Conservation (phyloP, 768 basidiomycete genomes). For the Lepiota subincarnata region DNA sequence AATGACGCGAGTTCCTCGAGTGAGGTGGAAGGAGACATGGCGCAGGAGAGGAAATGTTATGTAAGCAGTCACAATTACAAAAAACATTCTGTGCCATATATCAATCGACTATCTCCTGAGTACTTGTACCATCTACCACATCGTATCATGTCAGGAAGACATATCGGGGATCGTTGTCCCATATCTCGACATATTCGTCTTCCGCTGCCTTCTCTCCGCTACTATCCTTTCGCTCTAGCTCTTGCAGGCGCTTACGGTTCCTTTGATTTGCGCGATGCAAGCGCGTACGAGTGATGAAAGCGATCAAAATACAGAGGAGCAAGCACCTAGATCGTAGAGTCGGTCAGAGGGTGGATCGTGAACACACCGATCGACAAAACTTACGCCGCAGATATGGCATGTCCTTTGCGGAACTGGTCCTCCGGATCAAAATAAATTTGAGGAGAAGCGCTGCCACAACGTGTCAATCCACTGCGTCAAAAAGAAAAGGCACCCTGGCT, state of each 20-base stretch:
- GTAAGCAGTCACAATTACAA: neutral
- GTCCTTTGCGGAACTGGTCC: slow-evolving; percentile 48
- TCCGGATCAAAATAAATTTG: slow-evolving; percentile 54
- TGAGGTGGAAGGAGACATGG: slow-evolving; percentile 45
- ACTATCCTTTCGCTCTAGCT: slow-evolving; percentile 15
- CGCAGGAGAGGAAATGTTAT: neutral
- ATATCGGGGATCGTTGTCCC: slow-evolving; percentile 48
- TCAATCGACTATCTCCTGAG: too few species aligned
- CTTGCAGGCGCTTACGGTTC: slow-evolving; percentile 21
- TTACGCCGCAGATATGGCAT: slow-evolving; percentile 53
- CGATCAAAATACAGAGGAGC: slow-evolving; percentile 35
- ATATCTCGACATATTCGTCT: slow-evolving; percentile 31
- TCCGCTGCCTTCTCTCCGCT: slow-evolving; percentile 24
- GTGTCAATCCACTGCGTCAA: too few species aligned
- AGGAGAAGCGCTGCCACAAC: slow-evolving; percentile 40
- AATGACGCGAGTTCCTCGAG: slow-evolving; percentile 52
- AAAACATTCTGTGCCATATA: neutral
- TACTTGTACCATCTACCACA: too few species aligned
- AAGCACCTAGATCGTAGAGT: slow-evolving; percentile 32
- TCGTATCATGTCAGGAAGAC: slow-evolving; percentile 45
- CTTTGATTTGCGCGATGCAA: slow-evolving; percentile 38
- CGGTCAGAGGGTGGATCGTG: neutral
- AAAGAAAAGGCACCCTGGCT: slow-evolving; percentile 11
- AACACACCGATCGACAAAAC: slow-evolving; percentile 5
- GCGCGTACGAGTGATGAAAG: slow-evolving; percentile 43